phyloP scores from a whole-genome alignment of 2,329 filamentous ascomycete genomes.

The Penicillium verrucosum region DNA sequence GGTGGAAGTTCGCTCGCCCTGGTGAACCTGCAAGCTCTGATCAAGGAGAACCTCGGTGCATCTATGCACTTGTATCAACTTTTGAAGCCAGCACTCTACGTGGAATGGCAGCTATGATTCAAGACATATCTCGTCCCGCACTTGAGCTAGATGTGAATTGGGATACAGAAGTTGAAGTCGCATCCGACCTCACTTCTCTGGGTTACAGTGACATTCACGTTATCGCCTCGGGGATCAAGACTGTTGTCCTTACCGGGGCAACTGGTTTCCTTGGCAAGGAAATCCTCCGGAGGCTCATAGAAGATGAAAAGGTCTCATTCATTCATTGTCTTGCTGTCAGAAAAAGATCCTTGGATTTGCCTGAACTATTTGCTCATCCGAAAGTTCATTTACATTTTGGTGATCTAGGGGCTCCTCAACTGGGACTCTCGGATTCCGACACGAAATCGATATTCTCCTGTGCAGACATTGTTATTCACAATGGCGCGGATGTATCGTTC shows the following conservation, averaged over 20 bases:
- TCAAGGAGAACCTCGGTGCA: constrained; percentile 10
- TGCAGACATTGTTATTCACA: constrained; percentile 26
- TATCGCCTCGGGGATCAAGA: background rate
- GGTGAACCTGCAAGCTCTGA: constrained; percentile 13
- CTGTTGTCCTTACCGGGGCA: constrained; percentile 18
- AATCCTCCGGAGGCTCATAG: constrained; percentile 11
- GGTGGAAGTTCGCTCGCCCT: constrained; percentile 19
- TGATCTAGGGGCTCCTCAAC: constrained; percentile 10
- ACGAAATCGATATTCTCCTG: constrained; percentile 13
- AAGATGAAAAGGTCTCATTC: constrained; percentile 7
- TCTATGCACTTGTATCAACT: constrained; percentile 15
- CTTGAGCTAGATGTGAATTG: constrained; percentile 6
- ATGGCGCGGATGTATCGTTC: constrained; percentile 29
- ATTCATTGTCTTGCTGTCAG: constrained; percentile 20
- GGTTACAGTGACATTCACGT: background rate
- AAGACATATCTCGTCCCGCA: background rate
- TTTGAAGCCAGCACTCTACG: constrained; percentile 17
- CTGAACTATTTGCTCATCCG: constrained; percentile 10
- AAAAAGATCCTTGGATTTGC: background rate
- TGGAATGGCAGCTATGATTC: constrained; percentile 13
- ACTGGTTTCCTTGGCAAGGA: constrained; percentile 23
- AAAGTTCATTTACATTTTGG: constrained; percentile 17
- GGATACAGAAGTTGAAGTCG: constrained; percentile 12
- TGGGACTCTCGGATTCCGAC: constrained; percentile 16
- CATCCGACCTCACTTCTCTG: background rate